Percentiles rank a stretch among this genome's conserved stretches.
Conservation (phyloP, 148 eudicot species). For the Chenopodium album region DNA sequence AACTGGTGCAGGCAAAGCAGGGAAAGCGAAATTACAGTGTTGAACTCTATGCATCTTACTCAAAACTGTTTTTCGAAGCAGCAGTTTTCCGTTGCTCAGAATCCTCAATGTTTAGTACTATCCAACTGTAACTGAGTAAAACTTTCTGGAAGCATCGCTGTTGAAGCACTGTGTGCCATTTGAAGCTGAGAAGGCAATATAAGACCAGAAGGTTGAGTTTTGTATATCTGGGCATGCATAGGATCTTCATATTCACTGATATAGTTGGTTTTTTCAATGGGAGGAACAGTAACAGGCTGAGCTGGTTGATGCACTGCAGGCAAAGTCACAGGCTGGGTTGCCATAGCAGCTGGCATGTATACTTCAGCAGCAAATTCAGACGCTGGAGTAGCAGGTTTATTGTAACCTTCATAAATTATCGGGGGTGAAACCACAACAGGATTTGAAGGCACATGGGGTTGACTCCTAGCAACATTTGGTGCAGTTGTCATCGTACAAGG, state of each 20-base stretch:
- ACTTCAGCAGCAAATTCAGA: constrained; percentile 40
- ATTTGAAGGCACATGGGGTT: constrained; percentile 49
- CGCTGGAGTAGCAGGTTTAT: constrained; percentile 17
- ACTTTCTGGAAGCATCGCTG: constrained; percentile 44
- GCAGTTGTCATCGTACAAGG: constrained; percentile 32
- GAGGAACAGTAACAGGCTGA: constrained; percentile 34
- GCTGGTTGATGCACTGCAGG: constrained; percentile 37
- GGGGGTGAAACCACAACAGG: constrained; percentile 36
- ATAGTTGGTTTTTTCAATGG: constrained; percentile 32
- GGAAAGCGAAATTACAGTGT: constrained; percentile 13
- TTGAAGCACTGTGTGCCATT: constrained; percentile 33
- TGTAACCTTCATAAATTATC: constrained; percentile 42
- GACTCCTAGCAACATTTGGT: constrained; percentile 32
- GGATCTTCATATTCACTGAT: constrained; percentile 56
- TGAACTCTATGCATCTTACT: constrained; percentile 22
- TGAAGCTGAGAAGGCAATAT: constrained; percentile 47
- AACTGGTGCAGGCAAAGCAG: neutral
- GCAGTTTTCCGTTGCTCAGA: constrained; percentile 16
- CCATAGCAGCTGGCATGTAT: constrained; percentile 25
- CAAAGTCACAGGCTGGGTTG: constrained; percentile 36
- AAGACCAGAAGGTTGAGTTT: constrained; percentile 78
- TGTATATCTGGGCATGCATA: constrained; percentile 74
- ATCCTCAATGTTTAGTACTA: constrained; percentile 34
- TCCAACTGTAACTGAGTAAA: constrained; percentile 42
- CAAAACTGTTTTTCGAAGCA: constrained; percentile 35